Evolutionary conservation across 441 rosid genomes (phyloP), one percentile per base, ranked within the genome.

Genomic region (Brassica hybrid): DNA sequence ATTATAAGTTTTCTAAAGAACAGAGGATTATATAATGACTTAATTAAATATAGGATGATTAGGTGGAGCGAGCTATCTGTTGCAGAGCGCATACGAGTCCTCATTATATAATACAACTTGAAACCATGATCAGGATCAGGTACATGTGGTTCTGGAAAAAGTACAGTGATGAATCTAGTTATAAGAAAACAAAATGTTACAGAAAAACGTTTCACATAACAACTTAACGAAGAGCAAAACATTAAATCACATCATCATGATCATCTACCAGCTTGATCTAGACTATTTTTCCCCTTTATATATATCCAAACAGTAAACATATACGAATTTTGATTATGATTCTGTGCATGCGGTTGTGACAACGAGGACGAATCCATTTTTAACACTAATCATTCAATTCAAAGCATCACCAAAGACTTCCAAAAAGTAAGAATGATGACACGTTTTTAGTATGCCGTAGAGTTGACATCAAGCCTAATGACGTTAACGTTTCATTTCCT

Each of bases 381-480:
- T 6, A 16, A 16, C 21, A 54, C 23, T 7, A 7, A 54, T 54
- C 23, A 54, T 3, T 7, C 11, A 8, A 54, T 54, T 4, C 72
- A 74, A n/a, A 7, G 36, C 23, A 73, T 19, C 19, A 32, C 62
- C 54, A 21, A 45, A 32, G 63, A 68, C 79, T 68, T 68, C 25
- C 18, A 45, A 1, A 68, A 68, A 8, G 8, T 48, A 18, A 18
- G 19, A 18, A n/a, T n/a, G n/a, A 30, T 30, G 34, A 62, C 74
- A 18, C 38, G 50, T 69, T 69, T 68, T 64, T 13, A 9, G 16
- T 32, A 52, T 69, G 65, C 32, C 45, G 2, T 17, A 71, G 66
- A 48, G 72, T 71, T 71, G 76, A 64, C 76, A 66, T 71, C 76
- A 71, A 30, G 14, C 59, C 16, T 77, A 23, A 32, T 43, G 69